These are phyloP conservation scores for Cicer bijugum DNA, from an alignment of 306 rosid genomes.

Conservation along the genomic window DNA sequence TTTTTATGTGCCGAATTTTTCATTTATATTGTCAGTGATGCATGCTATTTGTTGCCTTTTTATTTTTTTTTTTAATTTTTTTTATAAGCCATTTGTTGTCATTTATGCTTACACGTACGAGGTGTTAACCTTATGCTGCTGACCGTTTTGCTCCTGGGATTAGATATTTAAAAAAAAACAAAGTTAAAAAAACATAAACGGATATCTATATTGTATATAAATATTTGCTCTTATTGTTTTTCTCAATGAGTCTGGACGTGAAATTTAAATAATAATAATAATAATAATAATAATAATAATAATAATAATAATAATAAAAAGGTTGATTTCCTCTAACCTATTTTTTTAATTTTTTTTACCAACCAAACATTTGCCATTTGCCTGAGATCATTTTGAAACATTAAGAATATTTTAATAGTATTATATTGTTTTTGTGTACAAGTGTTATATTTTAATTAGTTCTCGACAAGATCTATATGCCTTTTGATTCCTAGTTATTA, in stretches of 20 bases:
- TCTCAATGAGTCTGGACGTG: not conserved
- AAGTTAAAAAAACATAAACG: not conserved
- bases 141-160: not conserved
- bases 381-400: too few species aligned
- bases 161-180: too few species aligned
- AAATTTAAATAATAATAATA: too few species aligned
- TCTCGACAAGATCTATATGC: not conserved
- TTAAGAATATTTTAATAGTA: not conserved
- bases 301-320: too few species aligned
- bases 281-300: too few species aligned
- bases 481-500: not conserved
- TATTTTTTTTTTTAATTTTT: too few species aligned
- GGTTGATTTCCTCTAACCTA: too few species aligned
- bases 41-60: not conserved
- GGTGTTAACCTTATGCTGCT: constrained; percentile 13
- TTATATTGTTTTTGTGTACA: not conserved
- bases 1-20: not conserved
- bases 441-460: not conserved
- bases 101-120: not conserved
- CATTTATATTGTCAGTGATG: not conserved
- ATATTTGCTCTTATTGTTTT: not conserved
- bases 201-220: not conserved
- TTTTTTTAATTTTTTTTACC: too few species aligned
- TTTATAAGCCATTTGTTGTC: not conserved
- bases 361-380: too few species aligned